A percentile compares a stretch with the other conserved stretches of the same genome.
Evolutionary conservation across 176 grass and related monocot species (phyloP).

Genomic region (Ampelocalamus luodianensis): DNA sequence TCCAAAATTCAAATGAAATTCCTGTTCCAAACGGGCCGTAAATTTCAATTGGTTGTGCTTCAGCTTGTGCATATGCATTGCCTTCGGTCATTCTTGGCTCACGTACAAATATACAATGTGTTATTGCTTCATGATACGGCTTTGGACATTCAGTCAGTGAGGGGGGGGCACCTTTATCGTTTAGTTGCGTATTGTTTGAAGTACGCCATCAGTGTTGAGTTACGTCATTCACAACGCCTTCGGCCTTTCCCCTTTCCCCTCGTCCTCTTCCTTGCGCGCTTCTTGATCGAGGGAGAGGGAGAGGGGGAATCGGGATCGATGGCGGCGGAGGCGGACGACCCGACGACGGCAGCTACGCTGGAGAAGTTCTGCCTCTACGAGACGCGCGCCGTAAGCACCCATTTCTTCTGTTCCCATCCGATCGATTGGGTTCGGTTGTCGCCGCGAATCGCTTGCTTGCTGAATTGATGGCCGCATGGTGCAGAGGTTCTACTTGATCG

Average conservation of each 20-base stretch:
- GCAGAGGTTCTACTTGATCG: slow-evolving; percentile 96
- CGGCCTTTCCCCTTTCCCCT: too few relatives aligned
- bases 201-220: too few relatives aligned
- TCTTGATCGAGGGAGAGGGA: not conserved
- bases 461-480: not conserved
- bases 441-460: not conserved
- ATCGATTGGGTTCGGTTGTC: slow-evolving; percentile 1
- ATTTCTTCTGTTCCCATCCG: not conserved
- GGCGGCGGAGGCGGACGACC: slow-evolving; percentile 62
- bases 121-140: too few relatives aligned
- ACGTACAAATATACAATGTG: too few relatives aligned
- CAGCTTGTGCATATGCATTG: too few relatives aligned
- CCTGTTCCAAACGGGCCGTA: too few relatives aligned
- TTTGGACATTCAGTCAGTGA: too few relatives aligned
- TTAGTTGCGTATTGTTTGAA: rapidly evolving
- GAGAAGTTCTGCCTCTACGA: slow-evolving; percentile 95
- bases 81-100: too few relatives aligned
- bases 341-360: slow-evolving; percentile 56
- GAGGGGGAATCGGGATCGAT: slow-evolving; percentile 27
- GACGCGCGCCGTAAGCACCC: slow-evolving; percentile 75
- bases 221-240: too few relatives aligned
- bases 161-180: too few relatives aligned
- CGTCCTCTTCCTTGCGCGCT: not conserved
- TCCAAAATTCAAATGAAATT: too few relatives aligned
- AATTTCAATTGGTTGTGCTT: too few relatives aligned